Evolutionary conservation across 148 eudicot genomes (phyloP).

Genomic region (Cornus controversa): DNA sequence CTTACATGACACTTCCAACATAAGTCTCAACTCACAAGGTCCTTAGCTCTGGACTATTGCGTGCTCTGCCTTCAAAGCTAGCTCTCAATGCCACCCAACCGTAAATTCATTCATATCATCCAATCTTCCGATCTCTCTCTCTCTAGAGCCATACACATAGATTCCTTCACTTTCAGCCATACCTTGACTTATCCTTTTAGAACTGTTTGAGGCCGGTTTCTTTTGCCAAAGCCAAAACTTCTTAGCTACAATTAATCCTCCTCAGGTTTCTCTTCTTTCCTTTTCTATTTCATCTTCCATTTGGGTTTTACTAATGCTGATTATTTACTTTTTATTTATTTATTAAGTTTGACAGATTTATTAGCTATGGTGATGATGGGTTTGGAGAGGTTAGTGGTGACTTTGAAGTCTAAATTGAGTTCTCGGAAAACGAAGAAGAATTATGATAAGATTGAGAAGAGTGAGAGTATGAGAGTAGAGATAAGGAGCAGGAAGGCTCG

Average conservation of each 20-base stretch:
- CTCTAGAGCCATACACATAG: background rate
- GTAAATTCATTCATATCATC: slow-evolving; percentile 9
- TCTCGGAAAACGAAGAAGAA: slow-evolving; percentile 29
- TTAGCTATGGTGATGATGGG: slow-evolving; percentile 50
- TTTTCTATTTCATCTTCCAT: background rate
- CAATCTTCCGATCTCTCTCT: slow-evolving; percentile 3
- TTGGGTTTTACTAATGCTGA: background rate
- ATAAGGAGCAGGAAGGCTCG: slow-evolving; percentile 77
- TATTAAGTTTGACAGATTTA: slow-evolving; percentile 2
- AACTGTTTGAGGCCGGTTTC: too few species aligned
- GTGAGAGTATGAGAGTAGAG: slow-evolving; percentile 93
- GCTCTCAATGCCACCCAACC: slow-evolving; percentile 12
- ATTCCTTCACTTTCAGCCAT: background rate
- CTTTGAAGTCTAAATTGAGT: slow-evolving; percentile 42
- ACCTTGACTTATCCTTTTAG: background rate
- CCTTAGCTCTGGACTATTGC: background rate
- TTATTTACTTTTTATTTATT: too few species aligned
- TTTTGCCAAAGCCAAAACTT: background rate
- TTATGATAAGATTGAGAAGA: slow-evolving; percentile 75
- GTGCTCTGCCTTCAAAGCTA: slow-evolving; percentile 6
- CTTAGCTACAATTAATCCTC: background rate
- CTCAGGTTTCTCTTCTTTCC: background rate
- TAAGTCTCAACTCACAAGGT: background rate
- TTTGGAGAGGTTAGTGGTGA: slow-evolving; percentile 55
- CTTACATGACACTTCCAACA: background rate